Conservation (phyloP, 331 rosid species). For the Pyracantha coccinea region DNA sequence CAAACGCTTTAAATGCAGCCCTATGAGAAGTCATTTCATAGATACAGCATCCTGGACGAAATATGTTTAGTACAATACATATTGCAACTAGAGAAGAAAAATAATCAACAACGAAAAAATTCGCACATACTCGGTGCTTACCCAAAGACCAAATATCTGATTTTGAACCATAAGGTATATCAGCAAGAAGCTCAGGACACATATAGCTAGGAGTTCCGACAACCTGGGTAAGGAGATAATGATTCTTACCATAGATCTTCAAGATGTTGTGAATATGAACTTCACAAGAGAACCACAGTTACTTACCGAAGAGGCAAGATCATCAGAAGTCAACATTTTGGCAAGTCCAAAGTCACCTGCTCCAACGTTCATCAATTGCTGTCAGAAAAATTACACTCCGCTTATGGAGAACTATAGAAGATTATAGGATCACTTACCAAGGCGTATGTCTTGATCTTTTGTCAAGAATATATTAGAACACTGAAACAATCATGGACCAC, state of each 20-base stretch:
- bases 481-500: constrained; percentile 37
- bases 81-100: constrained; percentile 8
- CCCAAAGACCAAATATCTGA: constrained; percentile 99
- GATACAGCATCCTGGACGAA: constrained; percentile 88
- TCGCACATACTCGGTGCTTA: constrained; percentile 17
- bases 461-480: constrained; percentile 98
- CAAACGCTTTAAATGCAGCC: constrained; percentile 96
- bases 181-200: constrained; percentile 99
- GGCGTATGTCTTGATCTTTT: constrained; percentile 87
- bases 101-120: constrained; percentile 8
- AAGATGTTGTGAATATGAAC: constrained; percentile 4
- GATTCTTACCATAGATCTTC: constrained; percentile 8
- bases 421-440: constrained; percentile 51
- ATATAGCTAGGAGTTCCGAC: constrained; percentile 99
- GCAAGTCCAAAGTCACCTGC: constrained; percentile 99
- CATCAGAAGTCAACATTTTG: constrained; percentile 91
- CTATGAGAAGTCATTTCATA: constrained; percentile 85
- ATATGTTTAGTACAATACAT: constrained; percentile 15
- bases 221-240: constrained; percentile 40
- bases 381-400: constrained; percentile 26
- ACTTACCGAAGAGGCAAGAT: constrained; percentile 96
- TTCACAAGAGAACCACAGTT: neutral
- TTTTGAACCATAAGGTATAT: constrained; percentile 97
- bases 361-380: constrained; percentile 24
- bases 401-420: neutral